Conservation (phyloP, 2,329 filamentous ascomycete species). For the Sporothrix protearum region DNA sequence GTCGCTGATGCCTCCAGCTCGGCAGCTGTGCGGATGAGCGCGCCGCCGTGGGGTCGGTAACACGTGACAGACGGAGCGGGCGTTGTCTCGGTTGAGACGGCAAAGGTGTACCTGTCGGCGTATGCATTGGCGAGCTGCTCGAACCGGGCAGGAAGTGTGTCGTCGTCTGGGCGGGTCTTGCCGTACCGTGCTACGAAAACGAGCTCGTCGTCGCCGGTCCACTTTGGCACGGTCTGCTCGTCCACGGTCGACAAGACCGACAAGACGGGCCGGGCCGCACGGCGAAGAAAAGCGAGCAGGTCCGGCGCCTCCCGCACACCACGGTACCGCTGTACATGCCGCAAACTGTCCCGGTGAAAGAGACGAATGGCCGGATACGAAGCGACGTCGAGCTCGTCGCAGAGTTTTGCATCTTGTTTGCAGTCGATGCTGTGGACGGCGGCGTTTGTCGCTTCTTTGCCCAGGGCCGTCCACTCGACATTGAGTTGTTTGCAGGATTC, state of each 20-base stretch:
- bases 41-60: conserved; percentile 43
- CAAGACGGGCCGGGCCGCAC: conserved; percentile 33
- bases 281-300: conserved; percentile 25
- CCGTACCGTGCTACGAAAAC: conserved; percentile 42
- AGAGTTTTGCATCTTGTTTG: conserved; percentile 36
- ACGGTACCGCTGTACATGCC: conserved; percentile 39
- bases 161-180: conserved; percentile 30
- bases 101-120: conserved; percentile 44
- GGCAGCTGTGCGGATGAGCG: conserved; percentile 34
- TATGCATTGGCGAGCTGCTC: conserved; percentile 37
- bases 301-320: conserved; percentile 41
- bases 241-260: conserved; percentile 34
- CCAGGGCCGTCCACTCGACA: conserved; percentile 36
- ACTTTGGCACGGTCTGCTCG: conserved; percentile 35
- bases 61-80: conserved; percentile 34
- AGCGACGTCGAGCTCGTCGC: conserved; percentile 40
- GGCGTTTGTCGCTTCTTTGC: conserved; percentile 25
- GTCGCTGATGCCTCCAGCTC: conserved; percentile 35
- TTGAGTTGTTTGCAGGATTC: conserved; percentile 36
- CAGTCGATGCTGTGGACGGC: conserved; percentile 43
- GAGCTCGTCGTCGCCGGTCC: conserved; percentile 42
- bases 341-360: conserved; percentile 36
- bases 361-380: conserved; percentile 48
- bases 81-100: conserved; percentile 28
- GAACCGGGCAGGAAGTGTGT: conserved; percentile 35